Evolutionary conservation across 2,329 filamentous ascomycete species (phyloP), one percentile per base, ranked within the genome.

Genomic region (Penicillium brevicompactum): DNA sequence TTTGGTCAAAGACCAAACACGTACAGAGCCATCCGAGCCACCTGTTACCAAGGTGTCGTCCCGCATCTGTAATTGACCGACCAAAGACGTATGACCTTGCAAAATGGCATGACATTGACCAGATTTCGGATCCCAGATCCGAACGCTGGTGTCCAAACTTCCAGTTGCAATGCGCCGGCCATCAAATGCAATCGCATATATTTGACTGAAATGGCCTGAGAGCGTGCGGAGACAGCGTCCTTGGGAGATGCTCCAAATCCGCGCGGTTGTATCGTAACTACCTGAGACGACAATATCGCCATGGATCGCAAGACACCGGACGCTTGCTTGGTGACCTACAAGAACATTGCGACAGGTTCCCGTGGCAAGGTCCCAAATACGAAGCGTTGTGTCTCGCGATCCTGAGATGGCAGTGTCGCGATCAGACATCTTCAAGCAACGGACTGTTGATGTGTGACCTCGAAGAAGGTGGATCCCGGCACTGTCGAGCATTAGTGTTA

Each of bases 131-230:
- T 99, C 92, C 94, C 94, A 99, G 59, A 99, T 95, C 61, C 94
- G 84, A 24, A 99, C 93, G 66, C 93, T 97, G 3, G 94, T 99
- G 75, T 99, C 94, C 58, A 99, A 79, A 73, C 92, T 97, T 49
- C 94, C 94, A 9, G 94, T 99, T 34, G 95, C 93, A 55, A 99
- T 92, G 60, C 92, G 85, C 64, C 88, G 87, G 38, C 94, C 94
- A 71, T 99, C 94, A 74, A 97, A 99, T 1, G 94, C 94, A 70
- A 99, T 96, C 18, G 94, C 94, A 72, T 99, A 99, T 55, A 99
- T 99, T 71, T 99, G 94, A 71, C 93, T 97, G 76, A 97, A 99
- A 75, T 99, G 94, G 0, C 94, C 94, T 43, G 89, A 87, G 38
- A 99, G 81, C 0, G 92, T 97, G 63, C 93, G 88, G 51, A 97